Evolutionary conservation across 2,329 filamentous ascomycete species (phyloP).

Genomic region (Amesomyces nigricolor): DNA sequence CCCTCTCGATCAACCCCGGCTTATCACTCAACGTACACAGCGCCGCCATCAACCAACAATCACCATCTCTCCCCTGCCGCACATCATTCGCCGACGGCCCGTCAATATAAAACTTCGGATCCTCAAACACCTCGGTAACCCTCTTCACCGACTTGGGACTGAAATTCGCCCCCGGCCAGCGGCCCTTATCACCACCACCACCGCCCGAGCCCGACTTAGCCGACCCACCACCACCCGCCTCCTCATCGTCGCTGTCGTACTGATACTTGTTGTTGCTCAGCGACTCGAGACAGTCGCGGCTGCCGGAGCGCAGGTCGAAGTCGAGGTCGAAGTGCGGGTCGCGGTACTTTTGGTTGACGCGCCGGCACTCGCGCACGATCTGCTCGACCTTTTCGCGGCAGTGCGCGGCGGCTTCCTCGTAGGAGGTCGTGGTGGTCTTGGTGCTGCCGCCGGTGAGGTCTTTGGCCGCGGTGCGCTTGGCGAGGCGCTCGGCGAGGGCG

Average conservation of each 20-base stretch:
- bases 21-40: conserved; percentile 73
- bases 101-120: conserved; percentile 71
- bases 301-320: conserved; percentile 60
- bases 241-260: background rate
- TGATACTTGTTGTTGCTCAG: conserved; percentile 32
- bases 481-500: conserved; percentile 55
- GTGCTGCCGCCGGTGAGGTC: conserved; percentile 42
- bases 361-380: conserved; percentile 60
- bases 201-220: background rate
- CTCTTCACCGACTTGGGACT: conserved; percentile 57
- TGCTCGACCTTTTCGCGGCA: conserved; percentile 61
- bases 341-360: conserved; percentile 78
- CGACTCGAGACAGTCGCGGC: conserved; percentile 45
- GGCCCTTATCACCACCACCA: conserved; percentile 8
- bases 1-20: conserved; percentile 61
- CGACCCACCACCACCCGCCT: background rate
- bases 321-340: conserved; percentile 87
- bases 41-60: conserved; percentile 83
- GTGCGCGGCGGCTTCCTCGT: conserved; percentile 63
- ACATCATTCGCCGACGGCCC: conserved; percentile 73
- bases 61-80: conserved; percentile 69
- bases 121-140: conserved; percentile 69
- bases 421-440: conserved; percentile 50
- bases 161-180: conserved; percentile 30
- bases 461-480: conserved; percentile 50